Evolutionary conservation across 352 stramenopile genomes (phyloP).

Genomic region (Phytophthora pseudosyringae): DNA sequence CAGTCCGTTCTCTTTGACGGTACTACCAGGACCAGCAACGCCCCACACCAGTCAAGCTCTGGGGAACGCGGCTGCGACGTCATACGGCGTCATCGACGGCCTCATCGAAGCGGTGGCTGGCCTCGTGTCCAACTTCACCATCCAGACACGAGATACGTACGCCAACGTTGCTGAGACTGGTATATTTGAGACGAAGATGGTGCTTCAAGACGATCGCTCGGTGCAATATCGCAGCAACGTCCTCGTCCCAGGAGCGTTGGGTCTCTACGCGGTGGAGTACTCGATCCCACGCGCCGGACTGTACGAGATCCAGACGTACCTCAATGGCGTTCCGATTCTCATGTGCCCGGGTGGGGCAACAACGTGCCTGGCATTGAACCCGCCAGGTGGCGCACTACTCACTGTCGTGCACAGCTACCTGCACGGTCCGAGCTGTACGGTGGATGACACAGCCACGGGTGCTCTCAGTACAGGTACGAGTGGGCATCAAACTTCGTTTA

Average conservation of each 20-base stretch:
- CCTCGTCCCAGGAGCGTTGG: slow-evolving; percentile 53
- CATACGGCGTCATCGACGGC: slow-evolving; percentile 81
- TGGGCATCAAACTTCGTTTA: slow-evolving; percentile 86
- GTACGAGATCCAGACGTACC: slow-evolving; percentile 86
- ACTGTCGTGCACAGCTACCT: slow-evolving; percentile 91
- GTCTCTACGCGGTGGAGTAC: slow-evolving; percentile 94
- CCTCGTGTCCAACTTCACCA: slow-evolving; percentile 93
- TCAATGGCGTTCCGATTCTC: slow-evolving; percentile 89
- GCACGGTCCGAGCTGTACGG: slow-evolving; percentile 88
- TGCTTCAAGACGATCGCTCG: slow-evolving; percentile 50
- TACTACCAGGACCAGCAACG: slow-evolving; percentile 89
- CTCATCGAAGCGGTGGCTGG: slow-evolving; percentile 93
- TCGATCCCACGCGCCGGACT: slow-evolving; percentile 89
- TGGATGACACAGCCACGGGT: slow-evolving; percentile 69
- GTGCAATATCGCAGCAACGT: slow-evolving; percentile 89
- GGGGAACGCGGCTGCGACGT: slow-evolving; percentile 53
- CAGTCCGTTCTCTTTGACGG: slow-evolving; percentile 92
- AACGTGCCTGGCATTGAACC: slow-evolving; percentile 51
- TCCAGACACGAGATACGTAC: slow-evolving; percentile 96
- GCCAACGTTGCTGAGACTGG: slow-evolving; percentile 69
- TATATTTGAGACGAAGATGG: slow-evolving; percentile 89
- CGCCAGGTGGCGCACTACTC: slow-evolving; percentile 53
- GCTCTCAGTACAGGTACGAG: slow-evolving; percentile 86
- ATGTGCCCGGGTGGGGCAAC: slow-evolving; percentile 82
- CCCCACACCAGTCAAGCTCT: slow-evolving; percentile 91